Conservation (phyloP, 2,329 filamentous ascomycete genomes). For the Coniosporium uncinatum region DNA sequence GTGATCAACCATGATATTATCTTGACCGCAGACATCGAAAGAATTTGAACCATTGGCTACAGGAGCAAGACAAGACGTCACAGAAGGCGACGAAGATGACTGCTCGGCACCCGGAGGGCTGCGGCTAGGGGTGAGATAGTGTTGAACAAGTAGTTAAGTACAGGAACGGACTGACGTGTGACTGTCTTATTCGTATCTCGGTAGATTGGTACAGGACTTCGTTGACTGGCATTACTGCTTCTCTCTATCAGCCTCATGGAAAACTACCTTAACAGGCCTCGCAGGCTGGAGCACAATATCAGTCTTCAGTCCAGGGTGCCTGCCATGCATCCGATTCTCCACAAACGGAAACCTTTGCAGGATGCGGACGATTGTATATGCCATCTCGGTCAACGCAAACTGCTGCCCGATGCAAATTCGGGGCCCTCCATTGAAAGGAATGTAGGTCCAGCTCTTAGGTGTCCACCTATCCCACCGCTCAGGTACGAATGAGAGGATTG, state of each 20-base stretch:
- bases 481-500: conserved; percentile 34
- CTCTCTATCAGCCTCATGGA: conserved; percentile 15
- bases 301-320: conserved; percentile 29
- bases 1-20: too few species aligned
- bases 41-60: too few species aligned
- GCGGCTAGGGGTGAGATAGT: too few species aligned
- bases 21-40: too few species aligned
- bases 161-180: too few species aligned
- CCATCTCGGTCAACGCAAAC: conserved; percentile 44
- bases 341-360: conserved; percentile 37
- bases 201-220: too few species aligned
- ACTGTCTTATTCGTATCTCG: too few species aligned
- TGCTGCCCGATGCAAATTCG: conserved; percentile 45
- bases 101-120: too few species aligned
- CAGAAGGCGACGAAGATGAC: too few species aligned
- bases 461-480: conserved; percentile 45
- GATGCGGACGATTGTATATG: conserved; percentile 38
- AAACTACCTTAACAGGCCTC: conserved; percentile 29
- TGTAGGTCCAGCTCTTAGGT: conserved; percentile 39
- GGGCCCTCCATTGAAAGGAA: conserved; percentile 42
- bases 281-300: conserved; percentile 43
- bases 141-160: too few species aligned
- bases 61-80: too few species aligned
- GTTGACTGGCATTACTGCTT: too few species aligned
- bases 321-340: conserved; percentile 26